Percentiles rank a stretch among this genome's conserved stretches.
Evolutionary conservation across 345 rosid genomes (phyloP).

Genomic region (Cardamine chenopodiifolia): DNA sequence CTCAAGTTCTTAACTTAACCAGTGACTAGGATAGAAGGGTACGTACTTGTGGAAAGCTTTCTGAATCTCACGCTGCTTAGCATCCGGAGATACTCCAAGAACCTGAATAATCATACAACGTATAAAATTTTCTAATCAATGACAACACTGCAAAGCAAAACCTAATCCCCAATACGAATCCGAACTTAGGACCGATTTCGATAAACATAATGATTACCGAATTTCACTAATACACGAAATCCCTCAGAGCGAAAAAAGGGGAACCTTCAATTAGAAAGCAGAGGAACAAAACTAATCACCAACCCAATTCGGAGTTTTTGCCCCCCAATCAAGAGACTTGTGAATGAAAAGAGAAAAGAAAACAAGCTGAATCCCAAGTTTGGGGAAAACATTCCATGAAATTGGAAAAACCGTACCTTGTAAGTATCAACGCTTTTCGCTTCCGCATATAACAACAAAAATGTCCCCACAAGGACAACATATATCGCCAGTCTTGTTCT

Average conservation of each 20-base stretch:
- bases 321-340: constrained; percentile 1
- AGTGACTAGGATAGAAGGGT: neutral
- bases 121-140: neutral
- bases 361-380: neutral
- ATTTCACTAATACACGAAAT: constrained; percentile 16
- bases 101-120: constrained; percentile 51
- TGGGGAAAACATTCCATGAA: neutral
- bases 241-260: constrained; percentile 2
- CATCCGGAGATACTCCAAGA: constrained; percentile 83
- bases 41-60: constrained; percentile 96
- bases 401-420: constrained; percentile 50
- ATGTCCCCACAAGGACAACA: constrained; percentile 39
- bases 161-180: neutral
- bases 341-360: neutral
- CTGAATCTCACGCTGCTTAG: constrained; percentile 90
- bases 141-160: neutral
- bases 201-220: neutral
- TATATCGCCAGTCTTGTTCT: constrained; percentile 34
- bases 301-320: constrained; percentile 3
- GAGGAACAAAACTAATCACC: neutral
- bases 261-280: neutral
- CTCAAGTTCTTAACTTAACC: neutral
- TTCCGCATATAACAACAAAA: constrained; percentile 39
- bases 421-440: constrained; percentile 73
- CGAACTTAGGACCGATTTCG: neutral